A percentile compares a stretch with the other conserved stretches of the same genome.
phyloP scores from a whole-genome alignment of 768 basidiomycete species.

The Suillus subalutaceus region DNA sequence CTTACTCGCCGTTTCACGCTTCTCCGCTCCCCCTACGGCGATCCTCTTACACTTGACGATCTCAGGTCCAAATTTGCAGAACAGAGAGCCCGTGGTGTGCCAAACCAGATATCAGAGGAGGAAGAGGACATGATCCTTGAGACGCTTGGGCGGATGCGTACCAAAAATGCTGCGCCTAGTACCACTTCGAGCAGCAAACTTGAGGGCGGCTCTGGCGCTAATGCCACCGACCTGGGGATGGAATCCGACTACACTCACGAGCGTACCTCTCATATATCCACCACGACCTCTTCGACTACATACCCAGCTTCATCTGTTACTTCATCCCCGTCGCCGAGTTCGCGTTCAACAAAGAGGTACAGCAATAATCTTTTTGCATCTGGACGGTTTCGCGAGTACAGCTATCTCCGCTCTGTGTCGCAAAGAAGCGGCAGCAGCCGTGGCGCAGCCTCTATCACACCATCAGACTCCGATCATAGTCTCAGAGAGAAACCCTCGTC shows the following conservation, averaged over 20 bases:
- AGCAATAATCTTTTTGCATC: constrained; percentile 89
- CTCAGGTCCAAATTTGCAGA: constrained; percentile 71
- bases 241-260: constrained; percentile 37
- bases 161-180: constrained; percentile 32
- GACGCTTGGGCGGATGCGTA: constrained; percentile 59
- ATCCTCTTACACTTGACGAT: constrained; percentile 65
- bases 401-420: constrained; percentile 63
- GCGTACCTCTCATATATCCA: constrained; percentile 36
- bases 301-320: constrained; percentile 43
- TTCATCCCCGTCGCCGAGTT: constrained; percentile 38
- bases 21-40: constrained; percentile 68
- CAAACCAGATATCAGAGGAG: constrained; percentile 73
- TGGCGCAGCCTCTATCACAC: constrained; percentile 44
- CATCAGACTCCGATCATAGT: constrained; percentile 49
- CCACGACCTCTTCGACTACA: constrained; percentile 42
- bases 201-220: constrained; percentile 21
- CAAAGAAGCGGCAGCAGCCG: constrained; percentile 45
- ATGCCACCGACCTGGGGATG: constrained; percentile 18
- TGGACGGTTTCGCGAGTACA: constrained; percentile 74
- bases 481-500: constrained; percentile 47
- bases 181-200: constrained; percentile 18
- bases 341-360: constrained; percentile 66
- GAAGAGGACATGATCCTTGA: constrained; percentile 86
- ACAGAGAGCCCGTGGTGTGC: constrained; percentile 70
- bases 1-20: constrained; percentile 83